A percentile compares a stretch with the other conserved stretches of the same genome.
Conservation (phyloP, 768 basidiomycete genomes). For the Macrolepiota fuliginosa region DNA sequence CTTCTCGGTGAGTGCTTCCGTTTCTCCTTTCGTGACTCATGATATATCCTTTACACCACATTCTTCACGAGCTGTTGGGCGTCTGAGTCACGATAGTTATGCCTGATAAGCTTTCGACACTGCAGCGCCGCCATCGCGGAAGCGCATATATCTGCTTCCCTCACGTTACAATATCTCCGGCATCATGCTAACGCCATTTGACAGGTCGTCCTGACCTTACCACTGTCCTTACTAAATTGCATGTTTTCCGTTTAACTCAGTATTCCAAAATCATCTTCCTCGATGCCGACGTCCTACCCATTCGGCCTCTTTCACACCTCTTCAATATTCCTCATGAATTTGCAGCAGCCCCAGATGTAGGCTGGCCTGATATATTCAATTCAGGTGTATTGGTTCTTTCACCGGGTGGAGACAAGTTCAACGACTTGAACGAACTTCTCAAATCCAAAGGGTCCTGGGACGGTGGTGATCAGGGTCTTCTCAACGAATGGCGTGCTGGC, state of each 20-base stretch:
- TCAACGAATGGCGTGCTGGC: slow-evolving; percentile 90
- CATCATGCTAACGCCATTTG: slow-evolving; percentile 8
- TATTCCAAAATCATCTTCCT: slow-evolving; percentile 87
- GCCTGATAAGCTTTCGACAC: background rate
- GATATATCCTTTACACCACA: background rate
- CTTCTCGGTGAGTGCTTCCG: slow-evolving; percentile 71
- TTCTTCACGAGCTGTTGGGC: background rate
- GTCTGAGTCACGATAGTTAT: slow-evolving; percentile 1
- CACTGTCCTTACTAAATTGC: slow-evolving; percentile 94
- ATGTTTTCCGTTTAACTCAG: slow-evolving; percentile 88
- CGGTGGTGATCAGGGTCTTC: slow-evolving; percentile 96
- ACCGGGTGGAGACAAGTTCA: slow-evolving; percentile 83
- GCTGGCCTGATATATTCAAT: slow-evolving; percentile 99
- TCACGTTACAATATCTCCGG: background rate
- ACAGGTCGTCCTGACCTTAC: slow-evolving; percentile 92
- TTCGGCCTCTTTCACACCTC: slow-evolving; percentile 89
- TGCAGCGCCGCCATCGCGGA: background rate
- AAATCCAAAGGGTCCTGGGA: slow-evolving; percentile 88
- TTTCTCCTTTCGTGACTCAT: background rate
- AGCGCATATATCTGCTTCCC: background rate
- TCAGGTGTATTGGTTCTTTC: slow-evolving; percentile 90
- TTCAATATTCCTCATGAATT: slow-evolving; percentile 82
- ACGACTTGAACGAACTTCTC: slow-evolving; percentile 65
- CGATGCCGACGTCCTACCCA: slow-evolving; percentile 88
- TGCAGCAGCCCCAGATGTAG: slow-evolving; percentile 93